These are phyloP conservation scores for Didymella segeticola DNA, from an alignment of 2,329 filamentous ascomycete genomes.

Conservation along the genomic window DNA sequence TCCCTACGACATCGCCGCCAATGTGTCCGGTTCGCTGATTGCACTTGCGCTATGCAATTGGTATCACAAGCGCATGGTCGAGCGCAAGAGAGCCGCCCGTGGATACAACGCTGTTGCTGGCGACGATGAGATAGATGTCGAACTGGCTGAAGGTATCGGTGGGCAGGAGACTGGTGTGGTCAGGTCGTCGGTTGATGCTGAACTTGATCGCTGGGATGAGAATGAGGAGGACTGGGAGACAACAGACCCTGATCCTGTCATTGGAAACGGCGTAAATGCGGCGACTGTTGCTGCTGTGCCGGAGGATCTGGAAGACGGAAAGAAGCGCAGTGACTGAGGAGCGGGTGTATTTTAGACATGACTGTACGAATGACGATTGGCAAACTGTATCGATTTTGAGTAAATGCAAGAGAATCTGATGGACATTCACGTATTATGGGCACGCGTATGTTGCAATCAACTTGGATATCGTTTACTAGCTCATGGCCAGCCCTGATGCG, in stretches of 20 bases:
- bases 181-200: conserved; percentile 68
- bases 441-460: conserved; percentile 34
- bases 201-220: conserved; percentile 94
- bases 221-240: conserved; percentile 75
- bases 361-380: conserved; percentile 1
- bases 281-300: conserved; percentile 29
- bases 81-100: conserved; percentile 77
- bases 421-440: not conserved
- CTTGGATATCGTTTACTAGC: conserved; percentile 47
- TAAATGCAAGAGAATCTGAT: not conserved
- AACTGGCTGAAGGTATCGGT: conserved; percentile 70
- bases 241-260: conserved; percentile 53
- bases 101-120: conserved; percentile 74
- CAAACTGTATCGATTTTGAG: not conserved
- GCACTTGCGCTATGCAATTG: conserved; percentile 79
- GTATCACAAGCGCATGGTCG: conserved; percentile 96
- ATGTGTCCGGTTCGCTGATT: conserved; percentile 77
- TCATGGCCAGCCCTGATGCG: conserved; percentile 44
- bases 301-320: conserved; percentile 38
- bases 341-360: not conserved
- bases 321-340: conserved; percentile 52
- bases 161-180: conserved; percentile 71
- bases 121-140: conserved; percentile 68
- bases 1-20: conserved; percentile 84
- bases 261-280: conserved; percentile 26